Percentiles rank a stretch among this genome's conserved stretches.
Conservation (phyloP, 768 basidiomycete species). For the Phaffia australis region DNA sequence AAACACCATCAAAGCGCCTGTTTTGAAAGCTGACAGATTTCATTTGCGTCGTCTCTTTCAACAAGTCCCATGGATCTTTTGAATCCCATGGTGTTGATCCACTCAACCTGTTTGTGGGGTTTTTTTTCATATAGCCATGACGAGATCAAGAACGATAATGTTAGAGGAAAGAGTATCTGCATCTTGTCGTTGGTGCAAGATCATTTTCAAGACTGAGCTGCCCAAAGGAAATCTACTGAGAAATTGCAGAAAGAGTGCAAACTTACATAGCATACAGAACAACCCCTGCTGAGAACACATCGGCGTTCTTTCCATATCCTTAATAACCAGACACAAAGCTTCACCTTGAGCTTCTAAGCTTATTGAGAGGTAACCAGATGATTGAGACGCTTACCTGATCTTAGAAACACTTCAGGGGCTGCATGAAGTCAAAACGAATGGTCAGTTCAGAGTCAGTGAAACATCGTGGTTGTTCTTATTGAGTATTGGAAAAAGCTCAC, state of each 20-base stretch:
- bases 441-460: neutral
- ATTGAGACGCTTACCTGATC: constrained; percentile 3
- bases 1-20: constrained; percentile 18
- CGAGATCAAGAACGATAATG: too few species aligned
- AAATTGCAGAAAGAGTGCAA: neutral
- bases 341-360: neutral
- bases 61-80: constrained; percentile 23
- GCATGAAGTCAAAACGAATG: neutral
- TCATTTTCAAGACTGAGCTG: too few species aligned
- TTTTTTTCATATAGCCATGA: neutral
- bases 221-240: neutral
- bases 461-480: neutral
- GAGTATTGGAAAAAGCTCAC: neutral
- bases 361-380: neutral
- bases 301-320: constrained; percentile 24
- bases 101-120: constrained; percentile 9
- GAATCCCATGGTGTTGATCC: constrained; percentile 25
- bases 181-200: too few species aligned
- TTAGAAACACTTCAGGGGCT: constrained; percentile 23
- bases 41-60: constrained; percentile 24
- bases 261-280: constrained; percentile 21
- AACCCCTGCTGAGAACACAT: constrained; percentile 21
- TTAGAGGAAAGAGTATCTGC: too few species aligned
- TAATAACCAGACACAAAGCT: neutral
- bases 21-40: constrained; percentile 18